Evolutionary conservation across 2,329 filamentous ascomycete species (phyloP).

Genomic region (Xylaria sp.): DNA sequence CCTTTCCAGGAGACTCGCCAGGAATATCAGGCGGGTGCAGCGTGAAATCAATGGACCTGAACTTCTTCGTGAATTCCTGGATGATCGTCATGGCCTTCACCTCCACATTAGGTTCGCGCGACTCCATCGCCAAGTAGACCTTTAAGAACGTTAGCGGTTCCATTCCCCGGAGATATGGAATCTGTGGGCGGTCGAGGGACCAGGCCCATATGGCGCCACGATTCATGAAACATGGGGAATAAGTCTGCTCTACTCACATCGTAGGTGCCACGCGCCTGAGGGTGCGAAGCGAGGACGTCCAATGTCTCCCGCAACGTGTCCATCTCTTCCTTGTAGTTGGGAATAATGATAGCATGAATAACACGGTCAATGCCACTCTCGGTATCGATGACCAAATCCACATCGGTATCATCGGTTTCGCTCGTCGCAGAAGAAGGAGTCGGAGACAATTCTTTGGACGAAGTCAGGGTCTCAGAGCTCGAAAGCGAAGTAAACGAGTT

Average conservation of each 20-base stretch:
- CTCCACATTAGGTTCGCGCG: constrained; percentile 57
- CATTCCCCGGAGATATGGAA: not conserved
- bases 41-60: constrained; percentile 62
- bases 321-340: constrained; percentile 69
- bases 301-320: constrained; percentile 64
- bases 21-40: constrained; percentile 61
- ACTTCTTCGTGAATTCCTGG: constrained; percentile 58
- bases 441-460: constrained; percentile 37
- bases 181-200: not conserved
- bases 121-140: constrained; percentile 70
- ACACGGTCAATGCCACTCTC: constrained; percentile 42
- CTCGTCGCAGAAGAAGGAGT: constrained; percentile 43
- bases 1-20: constrained; percentile 66
- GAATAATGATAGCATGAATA: constrained; percentile 63
- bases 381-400: constrained; percentile 42
- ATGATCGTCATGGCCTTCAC: constrained; percentile 58
- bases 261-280: constrained; percentile 57
- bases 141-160: constrained; percentile 31
- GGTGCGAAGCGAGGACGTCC: constrained; percentile 62
- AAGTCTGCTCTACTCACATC: constrained; percentile 51
- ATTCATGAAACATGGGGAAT: not conserved
- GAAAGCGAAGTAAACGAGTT: constrained; percentile 51
- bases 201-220: not conserved
- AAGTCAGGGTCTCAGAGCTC: constrained; percentile 50
- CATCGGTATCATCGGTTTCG: constrained; percentile 48